These are phyloP conservation scores for Penicillium pancosmium DNA, from an alignment of 495 filamentous ascomycete species.

Conservation along the genomic window DNA sequence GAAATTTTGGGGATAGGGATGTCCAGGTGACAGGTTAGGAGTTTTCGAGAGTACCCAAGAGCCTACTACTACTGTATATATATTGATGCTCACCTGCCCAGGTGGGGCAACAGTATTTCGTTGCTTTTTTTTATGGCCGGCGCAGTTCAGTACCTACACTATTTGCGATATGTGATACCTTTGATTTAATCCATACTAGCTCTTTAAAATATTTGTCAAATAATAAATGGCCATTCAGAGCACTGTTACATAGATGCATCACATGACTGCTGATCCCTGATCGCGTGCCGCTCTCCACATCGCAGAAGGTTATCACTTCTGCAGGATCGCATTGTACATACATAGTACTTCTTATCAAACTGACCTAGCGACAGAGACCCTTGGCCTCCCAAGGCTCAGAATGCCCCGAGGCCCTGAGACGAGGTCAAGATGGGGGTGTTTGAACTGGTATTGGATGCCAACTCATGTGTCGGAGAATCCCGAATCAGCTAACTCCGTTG, in stretches of 20 bases:
- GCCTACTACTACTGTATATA: not conserved
- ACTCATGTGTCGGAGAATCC: not conserved
- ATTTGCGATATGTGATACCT: not conserved
- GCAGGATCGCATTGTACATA: not conserved
- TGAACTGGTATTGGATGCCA: constrained; percentile 9
- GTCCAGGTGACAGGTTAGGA: no score
- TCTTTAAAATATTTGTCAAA: not conserved
- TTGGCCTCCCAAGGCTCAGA: not conserved
- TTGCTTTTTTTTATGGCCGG: not conserved
- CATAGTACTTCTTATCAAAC: not conserved
- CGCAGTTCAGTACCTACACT: not conserved
- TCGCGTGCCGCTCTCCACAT: not conserved
- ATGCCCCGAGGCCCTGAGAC: constrained; percentile 6
- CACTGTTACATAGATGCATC: not conserved
- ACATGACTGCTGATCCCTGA: not conserved
- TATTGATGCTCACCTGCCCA: not conserved
- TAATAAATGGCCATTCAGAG: not conserved
- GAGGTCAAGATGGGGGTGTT: constrained; percentile 18
- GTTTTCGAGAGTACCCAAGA: not conserved
- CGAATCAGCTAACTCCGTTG: constrained; percentile 3
- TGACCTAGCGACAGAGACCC: no score
- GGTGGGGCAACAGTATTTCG: not conserved
- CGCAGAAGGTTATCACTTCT: not conserved
- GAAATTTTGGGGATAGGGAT: not conserved
- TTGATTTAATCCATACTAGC: not conserved